Base-by-base conservation (phyloP, 805 yeast species). In the Hanseniaspora lindneri region DNA sequence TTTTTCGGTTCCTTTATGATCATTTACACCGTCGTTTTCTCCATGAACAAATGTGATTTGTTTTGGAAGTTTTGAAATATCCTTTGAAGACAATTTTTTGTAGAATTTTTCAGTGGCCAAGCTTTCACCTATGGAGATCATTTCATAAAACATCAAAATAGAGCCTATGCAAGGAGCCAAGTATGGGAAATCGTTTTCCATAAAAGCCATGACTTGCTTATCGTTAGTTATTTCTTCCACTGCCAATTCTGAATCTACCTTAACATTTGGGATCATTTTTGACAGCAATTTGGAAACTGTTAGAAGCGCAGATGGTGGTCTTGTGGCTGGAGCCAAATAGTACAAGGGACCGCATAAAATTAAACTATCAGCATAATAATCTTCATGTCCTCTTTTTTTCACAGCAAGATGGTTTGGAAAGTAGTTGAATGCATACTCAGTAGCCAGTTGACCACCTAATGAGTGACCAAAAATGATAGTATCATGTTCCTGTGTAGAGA, bases 391-490 rank as follows among this genome's bases (percentile, higher is more conserved):
- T 32, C 75, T 68, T 3, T 75, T 77, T 59, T 83, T 82, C 60
- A 78, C 79, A 50, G 83, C 64, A 0, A 66, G 67, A 44, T 83
- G 76, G 0, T 81, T 88, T 24, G 49, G 49, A 3, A 46, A 34
- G 17, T 46, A 32, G 1, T 32, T 39, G 20, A 46, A 46, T 14
- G 33, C 33, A 25, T 46, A 46, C 25, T 46, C 43, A 2, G 49
- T 46, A 4, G 34, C 49, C 19, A 46, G 14, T 20, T 46, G 43
- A 19, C 89, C 89, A 44, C 94, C 94, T 88, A 83, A 81, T 9
- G 87, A 81, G 54, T 79, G 85, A 1, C 89, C 87, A 57, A 73
- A 66, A 40, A 83, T 57, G 55, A 67, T 71, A 28, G 81, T 55
- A 32, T 59, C 59, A 5, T 60, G 61, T 1, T 54, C 48, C 16